These are phyloP conservation scores for Sporobolomyces roseus DNA, from an alignment of 768 basidiomycete genomes.

Conservation along the genomic window DNA sequence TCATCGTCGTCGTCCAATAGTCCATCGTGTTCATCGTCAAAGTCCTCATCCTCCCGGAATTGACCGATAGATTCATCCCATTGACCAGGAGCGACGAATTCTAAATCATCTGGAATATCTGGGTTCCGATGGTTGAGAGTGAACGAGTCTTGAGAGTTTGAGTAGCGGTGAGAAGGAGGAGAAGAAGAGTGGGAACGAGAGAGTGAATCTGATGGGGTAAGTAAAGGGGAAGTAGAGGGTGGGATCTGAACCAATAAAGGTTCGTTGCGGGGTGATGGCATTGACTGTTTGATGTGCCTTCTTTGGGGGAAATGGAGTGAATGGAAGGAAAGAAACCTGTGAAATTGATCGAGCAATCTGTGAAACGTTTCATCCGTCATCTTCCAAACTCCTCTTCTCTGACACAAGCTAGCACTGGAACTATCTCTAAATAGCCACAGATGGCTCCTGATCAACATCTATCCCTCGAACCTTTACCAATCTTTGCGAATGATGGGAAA, in stretches of 20 bases:
- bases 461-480: conserved; percentile 30
- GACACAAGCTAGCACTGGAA: neutral
- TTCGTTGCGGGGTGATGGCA: neutral
- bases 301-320: neutral
- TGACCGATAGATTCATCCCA: conserved; percentile 19
- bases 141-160: conserved; percentile 23
- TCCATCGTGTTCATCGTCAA: conserved; percentile 25
- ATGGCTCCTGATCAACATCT: neutral
- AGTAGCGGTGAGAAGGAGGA: conserved; percentile 7
- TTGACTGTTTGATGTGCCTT: neutral
- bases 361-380: too few relatives aligned
- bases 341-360: too few relatives aligned
- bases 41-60: conserved; percentile 17
- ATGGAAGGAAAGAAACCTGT: neutral
- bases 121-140: conserved; percentile 44
- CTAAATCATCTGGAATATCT: conserved; percentile 42
- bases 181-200: conserved; percentile 1
- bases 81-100: conserved; percentile 39
- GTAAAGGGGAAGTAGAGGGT: conserved; percentile 13
- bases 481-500: conserved; percentile 6
- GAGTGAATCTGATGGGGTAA: neutral
- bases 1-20: conserved; percentile 27
- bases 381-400: too few relatives aligned
- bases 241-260: conserved; percentile 26
- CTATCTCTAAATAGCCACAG: neutral